Conservation (phyloP, 176 grass and related monocot genomes). For the Oryza meridionalis region DNA sequence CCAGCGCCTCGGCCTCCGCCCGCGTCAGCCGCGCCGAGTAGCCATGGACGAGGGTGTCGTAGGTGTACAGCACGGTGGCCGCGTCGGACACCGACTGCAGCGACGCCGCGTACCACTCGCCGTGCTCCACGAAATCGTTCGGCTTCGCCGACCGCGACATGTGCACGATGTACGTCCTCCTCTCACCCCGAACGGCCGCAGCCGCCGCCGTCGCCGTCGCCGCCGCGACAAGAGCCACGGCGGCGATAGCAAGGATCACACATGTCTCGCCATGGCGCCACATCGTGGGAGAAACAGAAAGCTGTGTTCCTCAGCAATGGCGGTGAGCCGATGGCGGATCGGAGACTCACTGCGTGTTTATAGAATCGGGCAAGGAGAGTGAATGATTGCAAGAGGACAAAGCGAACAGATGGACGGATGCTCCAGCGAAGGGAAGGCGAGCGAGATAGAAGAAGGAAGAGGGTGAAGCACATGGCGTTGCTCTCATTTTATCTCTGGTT, state of each 20-base stretch:
- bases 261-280: constrained; percentile 40
- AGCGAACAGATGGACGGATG: constrained; percentile 37
- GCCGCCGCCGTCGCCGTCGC: background rate
- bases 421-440: background rate
- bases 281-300: constrained; percentile 30
- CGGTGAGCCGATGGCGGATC: constrained; percentile 21
- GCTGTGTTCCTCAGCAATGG: background rate
- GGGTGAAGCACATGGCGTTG: constrained; percentile 36
- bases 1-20: constrained; percentile 64
- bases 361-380: constrained; percentile 15
- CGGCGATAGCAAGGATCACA: constrained; percentile 43
- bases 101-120: constrained; percentile 77
- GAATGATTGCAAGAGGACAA: constrained; percentile 46
- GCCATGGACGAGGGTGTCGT: constrained; percentile 77
- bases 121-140: constrained; percentile 52
- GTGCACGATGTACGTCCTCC: constrained; percentile 86
- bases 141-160: constrained; percentile 74
- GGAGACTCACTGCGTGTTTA: constrained; percentile 28
- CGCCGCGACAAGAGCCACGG: background rate
- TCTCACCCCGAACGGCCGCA: background rate
- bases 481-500: constrained; percentile 37
- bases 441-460: background rate
- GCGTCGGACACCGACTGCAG: constrained; percentile 76
- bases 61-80: constrained; percentile 76
- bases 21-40: constrained; percentile 76